Base-by-base conservation (phyloP, 208 protist species). In the Plasmodiophora brassicae region DNA sequence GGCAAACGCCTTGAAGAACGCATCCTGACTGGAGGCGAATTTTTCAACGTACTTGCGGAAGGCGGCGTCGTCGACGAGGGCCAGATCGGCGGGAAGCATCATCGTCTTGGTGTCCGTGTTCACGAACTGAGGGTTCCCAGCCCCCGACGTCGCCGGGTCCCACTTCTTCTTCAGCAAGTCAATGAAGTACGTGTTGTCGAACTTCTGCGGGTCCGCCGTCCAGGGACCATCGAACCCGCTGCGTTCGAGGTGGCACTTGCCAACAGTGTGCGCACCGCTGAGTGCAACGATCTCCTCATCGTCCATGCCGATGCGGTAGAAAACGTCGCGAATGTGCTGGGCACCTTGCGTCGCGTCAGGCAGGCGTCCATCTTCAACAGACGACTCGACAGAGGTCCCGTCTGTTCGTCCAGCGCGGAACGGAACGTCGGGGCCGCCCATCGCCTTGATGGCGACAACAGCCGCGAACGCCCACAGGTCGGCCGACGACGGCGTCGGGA, bases 231-330 rank as follows among this genome's bases (percentile, higher is more conserved):
- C 87, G 60, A 71, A 89, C 1, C 84, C 84, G 71, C 46, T 22
- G 5, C 87, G 5, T 0, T 85, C 1, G 35, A 43, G 1, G 85
- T 90, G 1, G 32, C 60, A 88, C 20, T 71, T 0, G n/a, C 90
- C 90, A 45, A 92, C 44, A 10, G 90, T 91, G 39, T 92, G 90
- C n/a, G 90, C 90, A 0, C 90, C 90, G 20, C 35, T 65, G 25
- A 92, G 46, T 14, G 88, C 90, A 14, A 92, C 90, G 20, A 92
- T 90, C 45, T 92, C 90, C 32, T 88, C 22, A 46, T 92, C 90
- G 25, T 10, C 8, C 22, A 92, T 45, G 36, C 89, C 90, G 65
- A 92, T 92, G 10, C 88, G 90, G 35, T 89, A 60, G 71, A 92
- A 92, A 22, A 92, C 86, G 10, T 91, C 53, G 8, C 90, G 46